phyloP scores from a whole-genome alignment of 2,329 filamentous ascomycete genomes.

The Dactylonectria estremocensis region DNA sequence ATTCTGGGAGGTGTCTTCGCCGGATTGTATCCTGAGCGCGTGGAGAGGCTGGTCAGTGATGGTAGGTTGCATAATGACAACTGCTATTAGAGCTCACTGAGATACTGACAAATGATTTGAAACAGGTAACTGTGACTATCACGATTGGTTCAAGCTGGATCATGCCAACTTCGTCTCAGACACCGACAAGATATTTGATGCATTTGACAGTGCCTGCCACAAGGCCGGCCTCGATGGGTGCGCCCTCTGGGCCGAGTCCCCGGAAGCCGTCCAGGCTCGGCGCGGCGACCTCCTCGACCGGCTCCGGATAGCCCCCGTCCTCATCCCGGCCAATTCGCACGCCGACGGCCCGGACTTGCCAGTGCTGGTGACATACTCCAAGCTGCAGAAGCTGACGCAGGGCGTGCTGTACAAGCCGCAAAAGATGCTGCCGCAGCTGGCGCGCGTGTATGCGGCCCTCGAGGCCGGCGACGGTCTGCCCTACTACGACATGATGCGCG shows the following conservation, averaged over 20 bases:
- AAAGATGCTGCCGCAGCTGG: slow-evolving; percentile 58
- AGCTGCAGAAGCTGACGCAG: slow-evolving; percentile 61
- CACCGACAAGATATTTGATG: slow-evolving; percentile 67
- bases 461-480: slow-evolving; percentile 61
- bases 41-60: slow-evolving; percentile 67
- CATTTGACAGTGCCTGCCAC: slow-evolving; percentile 69
- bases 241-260: slow-evolving; percentile 57
- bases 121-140: slow-evolving; percentile 65
- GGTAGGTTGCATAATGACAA: slow-evolving; percentile 50
- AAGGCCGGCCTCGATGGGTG: slow-evolving; percentile 65
- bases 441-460: slow-evolving; percentile 59
- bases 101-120: slow-evolving; percentile 4
- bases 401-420: slow-evolving; percentile 63
- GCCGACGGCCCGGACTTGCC: slow-evolving; percentile 58
- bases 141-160: slow-evolving; percentile 65
- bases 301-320: slow-evolving; percentile 60
- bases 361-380: slow-evolving; percentile 65
- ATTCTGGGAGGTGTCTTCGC: slow-evolving; percentile 68
- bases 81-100: not conserved
- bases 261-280: slow-evolving; percentile 57
- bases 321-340: slow-evolving; percentile 53
- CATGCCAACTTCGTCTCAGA: slow-evolving; percentile 67
- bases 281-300: slow-evolving; percentile 57
- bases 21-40: slow-evolving; percentile 65
- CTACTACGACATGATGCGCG: slow-evolving; percentile 56